A percentile compares a stretch with the other conserved stretches of the same genome.
Conservation (phyloP, 805 yeast genomes). For the Tetrapisispora iriomotensis region DNA sequence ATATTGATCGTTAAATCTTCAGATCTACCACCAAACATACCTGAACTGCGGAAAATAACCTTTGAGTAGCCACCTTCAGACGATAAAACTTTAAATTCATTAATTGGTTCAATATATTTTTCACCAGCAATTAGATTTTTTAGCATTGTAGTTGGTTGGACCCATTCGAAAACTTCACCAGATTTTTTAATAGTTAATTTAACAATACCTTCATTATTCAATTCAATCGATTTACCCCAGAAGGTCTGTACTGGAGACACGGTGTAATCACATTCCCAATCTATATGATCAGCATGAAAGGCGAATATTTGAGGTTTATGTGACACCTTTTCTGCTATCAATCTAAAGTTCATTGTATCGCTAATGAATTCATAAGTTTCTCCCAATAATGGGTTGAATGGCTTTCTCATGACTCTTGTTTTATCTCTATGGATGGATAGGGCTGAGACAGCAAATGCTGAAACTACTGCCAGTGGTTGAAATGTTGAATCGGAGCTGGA, state of each 20-base stretch:
- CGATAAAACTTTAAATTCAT: constrained; percentile 54
- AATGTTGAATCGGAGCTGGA: constrained; percentile 39
- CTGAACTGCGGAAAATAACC: constrained; percentile 66
- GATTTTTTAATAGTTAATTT: constrained; percentile 45
- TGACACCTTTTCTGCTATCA: constrained; percentile 73
- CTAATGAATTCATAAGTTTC: constrained; percentile 87
- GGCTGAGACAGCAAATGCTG: constrained; percentile 73
- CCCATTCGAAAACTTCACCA: constrained; percentile 69
- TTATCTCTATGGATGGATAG: constrained; percentile 64
- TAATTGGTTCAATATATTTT: constrained; percentile 80
- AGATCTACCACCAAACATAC: constrained; percentile 76
- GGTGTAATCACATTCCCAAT: constrained; percentile 62
- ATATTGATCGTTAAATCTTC: constrained; percentile 45
- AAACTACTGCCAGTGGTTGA: constrained; percentile 51
- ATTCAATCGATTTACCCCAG: constrained; percentile 90
- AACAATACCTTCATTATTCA: constrained; percentile 63
- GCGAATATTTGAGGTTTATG: constrained; percentile 84
- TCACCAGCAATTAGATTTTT: constrained; percentile 92
- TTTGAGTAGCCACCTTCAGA: constrained; percentile 61
- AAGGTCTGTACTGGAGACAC: constrained; percentile 75
- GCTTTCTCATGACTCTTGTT: constrained; percentile 72
- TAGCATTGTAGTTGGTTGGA: constrained; percentile 70
- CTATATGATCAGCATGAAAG: constrained; percentile 55
- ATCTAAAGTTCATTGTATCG: constrained; percentile 67
- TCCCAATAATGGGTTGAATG: constrained; percentile 89